Evolutionary conservation across 2,329 filamentous ascomycete species (phyloP), one percentile per base, ranked within the genome.

Genomic region (Alternaria incomplexa): DNA sequence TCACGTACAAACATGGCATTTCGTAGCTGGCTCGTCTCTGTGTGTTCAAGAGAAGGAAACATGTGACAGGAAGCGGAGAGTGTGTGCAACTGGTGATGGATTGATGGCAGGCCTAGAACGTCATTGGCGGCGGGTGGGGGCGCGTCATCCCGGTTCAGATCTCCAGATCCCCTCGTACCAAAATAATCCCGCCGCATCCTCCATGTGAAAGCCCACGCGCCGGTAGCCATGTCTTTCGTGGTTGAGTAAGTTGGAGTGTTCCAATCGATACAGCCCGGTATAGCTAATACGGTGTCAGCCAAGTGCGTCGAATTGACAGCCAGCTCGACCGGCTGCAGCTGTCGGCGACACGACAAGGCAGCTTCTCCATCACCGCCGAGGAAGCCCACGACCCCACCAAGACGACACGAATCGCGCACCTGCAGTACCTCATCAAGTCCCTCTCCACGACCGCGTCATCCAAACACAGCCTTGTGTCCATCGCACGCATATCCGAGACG

Each of bases 371-470:
- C 56, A 73, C 69, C 64, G 68, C 68, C 47, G 77, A 77, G 65
- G 76, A 77, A 57, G 75, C 72, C 60, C 79, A 77, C 60, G 72
- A 78, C 56, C 69, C 72, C 53, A 74, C 67, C 80, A 85, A 65
- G 67, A 72, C 62, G 82, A 88, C 55, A 81, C 90, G 69, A 81
- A 87, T 77, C 56, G 66, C 74, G 4, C 84, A 89, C 56, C 82
- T 96, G 43, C 86, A 93, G 68, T 83, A 82, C 61, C 87, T 93
- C 58, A 87, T 92, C 72, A 90, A 90, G 78, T 84, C 88, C 3
- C 81, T 97, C 13, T 94, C 92, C 20, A 88, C 90, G 5, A 88
- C 88, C 3, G 88, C 90, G 1, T 87, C 88, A 3, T 88, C 89
- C 6, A 85, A 86, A 56, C 83, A 88, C 30, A 81, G 92, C 7